Base-by-base conservation (phyloP, 768 basidiomycete species). In the Calvatia gigantea region DNA sequence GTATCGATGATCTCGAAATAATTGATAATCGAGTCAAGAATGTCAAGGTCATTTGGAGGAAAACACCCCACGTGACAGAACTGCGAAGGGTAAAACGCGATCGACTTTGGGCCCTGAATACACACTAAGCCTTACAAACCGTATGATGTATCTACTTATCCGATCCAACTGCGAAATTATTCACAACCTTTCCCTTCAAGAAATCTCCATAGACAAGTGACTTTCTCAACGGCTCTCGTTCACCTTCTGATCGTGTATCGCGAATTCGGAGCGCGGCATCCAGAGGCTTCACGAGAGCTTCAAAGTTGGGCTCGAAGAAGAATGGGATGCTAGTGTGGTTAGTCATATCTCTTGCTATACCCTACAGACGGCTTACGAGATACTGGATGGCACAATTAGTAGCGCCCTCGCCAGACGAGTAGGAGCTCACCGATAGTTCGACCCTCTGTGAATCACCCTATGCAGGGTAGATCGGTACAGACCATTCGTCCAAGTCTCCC, bases 221-320 rank as follows among this genome's bases (percentile, higher is more conserved):
- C 41, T 77, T 70, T 9, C 64, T 62, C 23, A 63, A 63, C 3
- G 60, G 51, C 41, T 54, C 47, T 33, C 59, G 47, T 15, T 59
- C 45, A 27, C 31, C 31, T 8, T 38, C 57, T 0, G 28, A 31
- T n/a, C 63, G 55, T 1, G 62, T 57, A 25, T 60, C 60, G 56
- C 43, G 61, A 58, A 79, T 62, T 31, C 85, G 79, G 25, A 77
- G 63, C 0, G 83, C 85, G 5, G 85, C 84, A 3, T 75, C 73
- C 5, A 95, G 71, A 0, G 92, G 89, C 59, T 76, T 69, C 44
- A 97, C 73, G 1, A 73, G 55, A 0, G 93, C 89, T 57, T 85
- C 74, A 63, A 91, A 93, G 55, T 90, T 91, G 0, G 94, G 94
- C 68, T 96, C 94, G 60, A 90, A 96, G 77, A 97, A 97, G 73